These are phyloP conservation scores for Akanthomyces uredinophilus DNA, from an alignment of 2,329 filamentous ascomycete species.

Conservation along the genomic window DNA sequence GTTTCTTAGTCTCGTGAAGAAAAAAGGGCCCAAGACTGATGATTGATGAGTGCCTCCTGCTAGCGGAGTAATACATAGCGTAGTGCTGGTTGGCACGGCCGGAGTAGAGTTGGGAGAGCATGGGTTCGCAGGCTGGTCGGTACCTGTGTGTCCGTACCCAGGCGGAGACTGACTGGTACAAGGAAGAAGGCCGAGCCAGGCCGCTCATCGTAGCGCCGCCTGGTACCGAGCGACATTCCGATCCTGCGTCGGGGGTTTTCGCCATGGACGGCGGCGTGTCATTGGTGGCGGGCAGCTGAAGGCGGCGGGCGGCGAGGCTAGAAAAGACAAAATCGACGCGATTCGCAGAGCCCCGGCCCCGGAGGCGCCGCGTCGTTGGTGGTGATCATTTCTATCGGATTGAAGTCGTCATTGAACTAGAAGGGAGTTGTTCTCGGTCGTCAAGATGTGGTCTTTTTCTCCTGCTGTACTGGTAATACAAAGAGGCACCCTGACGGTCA, in stretches of 20 bases:
- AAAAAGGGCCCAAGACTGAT: neutral
- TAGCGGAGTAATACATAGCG: neutral
- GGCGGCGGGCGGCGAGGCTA: neutral
- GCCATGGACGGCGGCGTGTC: neutral
- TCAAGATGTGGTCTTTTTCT: neutral
- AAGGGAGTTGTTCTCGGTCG: neutral
- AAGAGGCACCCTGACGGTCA: neutral
- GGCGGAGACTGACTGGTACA: neutral
- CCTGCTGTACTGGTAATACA: neutral
- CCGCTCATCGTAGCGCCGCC: conserved; percentile 3
- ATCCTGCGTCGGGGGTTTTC: neutral
- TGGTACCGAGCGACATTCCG: conserved; percentile 12
- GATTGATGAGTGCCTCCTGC: neutral
- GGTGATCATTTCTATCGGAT: neutral
- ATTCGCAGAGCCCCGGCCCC: neutral
- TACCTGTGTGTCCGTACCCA: neutral
- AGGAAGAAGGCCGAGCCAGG: conserved; percentile 5
- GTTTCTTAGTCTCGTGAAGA: neutral
- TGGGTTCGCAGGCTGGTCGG: neutral
- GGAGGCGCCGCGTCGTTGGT: neutral
- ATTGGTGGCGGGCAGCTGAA: neutral
- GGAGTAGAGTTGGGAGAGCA: neutral
- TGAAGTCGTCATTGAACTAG: neutral
- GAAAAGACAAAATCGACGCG: neutral
- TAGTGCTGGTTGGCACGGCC: neutral